These are phyloP conservation scores for Globisporangium perplexum DNA, from an alignment of 352 stramenopile genomes.

Conservation along the genomic window DNA sequence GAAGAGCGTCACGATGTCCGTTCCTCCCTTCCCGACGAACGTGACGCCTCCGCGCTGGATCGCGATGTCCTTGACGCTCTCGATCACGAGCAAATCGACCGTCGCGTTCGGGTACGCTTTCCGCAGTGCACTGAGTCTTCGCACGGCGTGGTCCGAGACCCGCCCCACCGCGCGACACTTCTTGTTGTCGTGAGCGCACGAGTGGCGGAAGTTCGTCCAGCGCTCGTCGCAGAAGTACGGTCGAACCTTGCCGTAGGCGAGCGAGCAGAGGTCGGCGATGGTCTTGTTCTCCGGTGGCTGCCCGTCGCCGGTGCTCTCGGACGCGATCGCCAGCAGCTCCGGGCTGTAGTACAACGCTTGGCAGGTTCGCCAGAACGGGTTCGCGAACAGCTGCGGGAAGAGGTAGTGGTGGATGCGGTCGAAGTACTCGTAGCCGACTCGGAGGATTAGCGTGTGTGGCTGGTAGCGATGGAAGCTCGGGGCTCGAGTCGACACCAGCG, in stretches of 20 bases:
- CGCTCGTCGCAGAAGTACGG: conserved; percentile 12
- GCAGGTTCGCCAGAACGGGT: conserved; percentile 3
- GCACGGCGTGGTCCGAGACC: not conserved
- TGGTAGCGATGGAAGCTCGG: not conserved
- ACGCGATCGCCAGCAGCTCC: not conserved
- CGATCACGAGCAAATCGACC: conserved; percentile 8
- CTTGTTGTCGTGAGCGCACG: not conserved
- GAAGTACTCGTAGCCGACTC: conserved; percentile 2
- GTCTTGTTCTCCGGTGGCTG: conserved; percentile 1
- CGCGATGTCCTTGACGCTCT: conserved; percentile 5
- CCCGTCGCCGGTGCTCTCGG: not conserved
- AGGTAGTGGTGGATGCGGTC: conserved; percentile 15
- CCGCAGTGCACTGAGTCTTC: not conserved
- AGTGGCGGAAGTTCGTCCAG: conserved; percentile 6
- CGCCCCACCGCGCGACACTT: conserved; percentile 2
- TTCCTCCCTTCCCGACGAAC: conserved; percentile 3
- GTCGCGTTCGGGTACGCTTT: conserved; percentile 1
- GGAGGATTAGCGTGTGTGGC: not conserved
- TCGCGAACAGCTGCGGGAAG: conserved; percentile 4
- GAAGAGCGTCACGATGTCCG: conserved; percentile 9
- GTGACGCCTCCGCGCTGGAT: conserved; percentile 1
- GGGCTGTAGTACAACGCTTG: conserved; percentile 7
- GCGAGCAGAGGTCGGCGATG: conserved; percentile 7
- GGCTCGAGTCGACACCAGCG: not conserved
- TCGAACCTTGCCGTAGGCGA: conserved; percentile 1